Conservation (phyloP, 164 flowering plant species). For the Saururus chinensis region DNA sequence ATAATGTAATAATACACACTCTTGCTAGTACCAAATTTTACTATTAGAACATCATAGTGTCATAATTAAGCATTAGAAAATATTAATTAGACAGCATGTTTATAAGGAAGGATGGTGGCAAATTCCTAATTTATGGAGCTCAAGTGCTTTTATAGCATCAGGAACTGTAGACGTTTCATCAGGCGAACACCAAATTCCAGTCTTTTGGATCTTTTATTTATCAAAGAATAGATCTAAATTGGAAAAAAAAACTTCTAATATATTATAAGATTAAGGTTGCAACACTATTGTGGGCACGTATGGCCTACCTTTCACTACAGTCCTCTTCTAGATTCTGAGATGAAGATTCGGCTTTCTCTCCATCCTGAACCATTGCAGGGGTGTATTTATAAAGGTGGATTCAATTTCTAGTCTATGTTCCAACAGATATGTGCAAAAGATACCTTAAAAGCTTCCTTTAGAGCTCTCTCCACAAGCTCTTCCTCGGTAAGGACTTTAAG, state of each 20-base stretch:
- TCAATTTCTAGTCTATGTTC: neutral
- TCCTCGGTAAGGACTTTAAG: constrained; percentile 56
- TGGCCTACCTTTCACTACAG: constrained; percentile 10
- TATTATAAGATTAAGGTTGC: neutral
- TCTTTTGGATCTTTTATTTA: too few relatives aligned
- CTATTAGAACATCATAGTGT: too few relatives aligned
- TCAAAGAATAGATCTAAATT: too few relatives aligned
- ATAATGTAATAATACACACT: too few relatives aligned
- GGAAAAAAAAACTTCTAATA: neutral
- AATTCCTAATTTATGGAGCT: too few relatives aligned
- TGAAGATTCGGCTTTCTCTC: constrained; percentile 7
- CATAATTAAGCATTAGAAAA: too few relatives aligned
- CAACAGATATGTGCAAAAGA: neutral
- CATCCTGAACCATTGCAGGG: constrained; percentile 19
- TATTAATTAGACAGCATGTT: too few relatives aligned
- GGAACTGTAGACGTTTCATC: too few relatives aligned
- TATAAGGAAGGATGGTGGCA: too few relatives aligned
- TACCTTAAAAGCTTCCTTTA: constrained; percentile 61
- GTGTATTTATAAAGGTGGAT: neutral
- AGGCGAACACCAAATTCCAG: too few relatives aligned
- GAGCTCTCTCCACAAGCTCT: constrained; percentile 55
- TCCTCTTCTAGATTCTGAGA: constrained; percentile 12
- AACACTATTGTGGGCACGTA: neutral
- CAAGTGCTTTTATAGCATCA: too few relatives aligned
- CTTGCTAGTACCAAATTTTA: too few relatives aligned